These are phyloP conservation scores for Phytopythium litorale DNA, from an alignment of 352 stramenopile species.

Conservation along the genomic window DNA sequence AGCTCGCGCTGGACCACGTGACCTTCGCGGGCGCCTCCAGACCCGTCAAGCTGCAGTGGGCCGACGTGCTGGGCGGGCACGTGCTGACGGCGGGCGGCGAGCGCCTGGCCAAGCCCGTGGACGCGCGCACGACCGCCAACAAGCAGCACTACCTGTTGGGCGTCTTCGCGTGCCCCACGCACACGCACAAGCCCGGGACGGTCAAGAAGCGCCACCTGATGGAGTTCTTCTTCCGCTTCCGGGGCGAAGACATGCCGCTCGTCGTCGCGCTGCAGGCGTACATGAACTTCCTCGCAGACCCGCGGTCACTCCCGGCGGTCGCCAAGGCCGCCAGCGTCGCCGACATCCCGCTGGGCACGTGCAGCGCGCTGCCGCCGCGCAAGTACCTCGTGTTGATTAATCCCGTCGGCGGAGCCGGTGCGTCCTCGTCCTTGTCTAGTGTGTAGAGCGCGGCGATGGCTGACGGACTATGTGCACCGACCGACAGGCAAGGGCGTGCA, in stretches of 20 bases:
- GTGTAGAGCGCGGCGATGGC: background rate
- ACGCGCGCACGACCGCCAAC: conserved; percentile 6
- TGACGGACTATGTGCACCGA: background rate
- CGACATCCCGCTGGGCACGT: conserved; percentile 19
- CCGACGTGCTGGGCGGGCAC: conserved; percentile 51
- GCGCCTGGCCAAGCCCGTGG: conserved; percentile 20
- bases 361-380: conserved; percentile 8
- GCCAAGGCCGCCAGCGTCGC: conserved; percentile 22
- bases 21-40: conserved; percentile 12
- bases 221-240: conserved; percentile 51
- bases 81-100: conserved; percentile 40
- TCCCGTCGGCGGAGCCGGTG: conserved; percentile 50
- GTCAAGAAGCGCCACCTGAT: conserved; percentile 36
- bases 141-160: conserved; percentile 33
- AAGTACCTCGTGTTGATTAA: conserved; percentile 75
- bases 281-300: conserved; percentile 54
- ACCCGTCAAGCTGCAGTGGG: conserved; percentile 31
- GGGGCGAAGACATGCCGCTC: conserved; percentile 27
- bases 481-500: conserved; percentile 32
- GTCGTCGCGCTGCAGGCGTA: conserved; percentile 27
- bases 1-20: conserved; percentile 20
- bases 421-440: background rate
- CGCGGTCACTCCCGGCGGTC: conserved; percentile 25
- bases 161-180: conserved; percentile 40
- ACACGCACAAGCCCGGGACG: conserved; percentile 16